Conservation (phyloP, 495 filamentous ascomycete species). For the Podospora sp. region DNA sequence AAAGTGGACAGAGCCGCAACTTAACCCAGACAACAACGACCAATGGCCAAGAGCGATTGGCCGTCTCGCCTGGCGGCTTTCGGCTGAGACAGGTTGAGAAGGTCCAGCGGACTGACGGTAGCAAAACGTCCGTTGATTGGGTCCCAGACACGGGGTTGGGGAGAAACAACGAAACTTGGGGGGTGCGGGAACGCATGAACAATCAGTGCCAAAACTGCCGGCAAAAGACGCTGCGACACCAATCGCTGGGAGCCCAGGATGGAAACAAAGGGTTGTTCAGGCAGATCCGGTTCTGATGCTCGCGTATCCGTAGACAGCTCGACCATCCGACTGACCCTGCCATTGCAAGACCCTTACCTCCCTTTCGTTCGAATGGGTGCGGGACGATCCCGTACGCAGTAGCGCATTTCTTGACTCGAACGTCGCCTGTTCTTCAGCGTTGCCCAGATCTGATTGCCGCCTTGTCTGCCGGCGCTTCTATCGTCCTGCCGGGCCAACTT, state of each 20-base stretch:
- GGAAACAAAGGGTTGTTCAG: slow-evolving; percentile 11
- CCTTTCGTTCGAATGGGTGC: neutral
- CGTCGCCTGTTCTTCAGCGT: neutral
- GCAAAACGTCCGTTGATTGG: slow-evolving; percentile 19
- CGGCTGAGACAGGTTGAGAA: neutral
- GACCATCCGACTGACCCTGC: neutral
- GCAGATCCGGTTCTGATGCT: slow-evolving; percentile 12
- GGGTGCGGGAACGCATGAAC: slow-evolving; percentile 22
- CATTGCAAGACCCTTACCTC: neutral
- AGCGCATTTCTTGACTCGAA: neutral
- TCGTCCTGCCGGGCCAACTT: neutral
- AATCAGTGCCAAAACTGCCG: slow-evolving; percentile 16
- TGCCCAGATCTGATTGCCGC: neutral
- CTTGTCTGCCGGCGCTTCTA: neutral
- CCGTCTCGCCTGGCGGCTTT: neutral
- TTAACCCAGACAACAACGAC: neutral
- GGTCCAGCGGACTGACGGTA: neutral
- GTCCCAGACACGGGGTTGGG: neutral
- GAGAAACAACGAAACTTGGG: slow-evolving; percentile 21
- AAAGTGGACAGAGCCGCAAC: slow-evolving; percentile 6
- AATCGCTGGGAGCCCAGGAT: slow-evolving; percentile 3
- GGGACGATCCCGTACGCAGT: neutral
- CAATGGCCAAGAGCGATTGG: neutral
- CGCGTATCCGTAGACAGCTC: too few relatives aligned
- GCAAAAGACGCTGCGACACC: slow-evolving; percentile 26